Evolutionary conservation across 1,284 basidiomycete genomes (phyloP).

Genomic region (Moesziomyces sp.): DNA sequence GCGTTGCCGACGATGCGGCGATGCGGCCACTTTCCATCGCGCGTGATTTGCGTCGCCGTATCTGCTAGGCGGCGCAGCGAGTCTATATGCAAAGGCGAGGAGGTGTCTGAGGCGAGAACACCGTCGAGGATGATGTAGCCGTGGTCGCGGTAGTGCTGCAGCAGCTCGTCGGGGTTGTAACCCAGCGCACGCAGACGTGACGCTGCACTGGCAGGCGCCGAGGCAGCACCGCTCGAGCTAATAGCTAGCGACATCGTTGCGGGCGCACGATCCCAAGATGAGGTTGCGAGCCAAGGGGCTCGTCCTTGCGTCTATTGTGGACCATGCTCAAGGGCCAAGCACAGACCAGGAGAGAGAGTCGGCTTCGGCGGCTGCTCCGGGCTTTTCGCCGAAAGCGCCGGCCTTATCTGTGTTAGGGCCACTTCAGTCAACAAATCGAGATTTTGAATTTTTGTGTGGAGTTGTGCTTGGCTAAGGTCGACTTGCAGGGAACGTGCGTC

Average conservation of each 20-base stretch:
- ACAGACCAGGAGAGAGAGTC: too few species aligned
- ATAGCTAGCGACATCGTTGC: too few species aligned
- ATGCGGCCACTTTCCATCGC: constrained; percentile 76
- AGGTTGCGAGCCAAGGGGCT: too few species aligned
- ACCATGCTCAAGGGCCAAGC: too few species aligned
- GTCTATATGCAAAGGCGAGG: constrained; percentile 23
- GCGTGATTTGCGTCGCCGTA: constrained; percentile 73
- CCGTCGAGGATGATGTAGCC: constrained; percentile 79
- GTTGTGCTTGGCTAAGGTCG: constrained; percentile 11
- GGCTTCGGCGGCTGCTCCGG: constrained; percentile 4
- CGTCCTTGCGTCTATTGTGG: too few species aligned
- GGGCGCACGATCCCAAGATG: too few species aligned
- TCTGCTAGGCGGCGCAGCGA: constrained; percentile 39
- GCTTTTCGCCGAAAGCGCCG: constrained; percentile 28
- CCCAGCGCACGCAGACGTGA: constrained; percentile 21
- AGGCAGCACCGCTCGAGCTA: not conserved
- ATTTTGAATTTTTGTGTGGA: not conserved
- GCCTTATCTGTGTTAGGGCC: not conserved
- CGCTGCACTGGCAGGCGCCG: constrained; percentile 5
- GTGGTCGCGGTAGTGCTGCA: constrained; percentile 73
- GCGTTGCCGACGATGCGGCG: constrained; percentile 80
- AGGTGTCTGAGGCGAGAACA: constrained; percentile 70
- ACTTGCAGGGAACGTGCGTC: too few species aligned
- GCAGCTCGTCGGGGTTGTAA: constrained; percentile 29
- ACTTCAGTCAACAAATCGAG: too few species aligned